Evolutionary conservation across 2,329 filamentous ascomycete species (phyloP), one percentile per base, ranked within the genome.

Genomic region (Hymenoscyphus albidus): DNA sequence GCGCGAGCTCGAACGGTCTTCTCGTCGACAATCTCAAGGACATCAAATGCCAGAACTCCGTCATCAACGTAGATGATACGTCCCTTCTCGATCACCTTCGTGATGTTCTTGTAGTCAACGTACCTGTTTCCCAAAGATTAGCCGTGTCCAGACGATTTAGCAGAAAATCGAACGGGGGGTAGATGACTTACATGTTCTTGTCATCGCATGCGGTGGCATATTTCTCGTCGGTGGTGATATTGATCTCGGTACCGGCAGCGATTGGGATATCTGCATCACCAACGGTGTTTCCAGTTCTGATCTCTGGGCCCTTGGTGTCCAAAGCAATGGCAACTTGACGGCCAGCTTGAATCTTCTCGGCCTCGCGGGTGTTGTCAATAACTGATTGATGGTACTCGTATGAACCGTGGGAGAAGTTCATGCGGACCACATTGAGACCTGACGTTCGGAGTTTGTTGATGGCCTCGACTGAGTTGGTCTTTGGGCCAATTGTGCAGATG

Each of bases 91-190:
- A 99, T 98, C 74, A 99, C 95, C 83, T 96, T 97, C 81, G 94
- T 97, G 81, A 99, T 98, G 85, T 99, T 99, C 88, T 96, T 96
- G 86, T 99, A 98, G 84, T 98, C 94, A 76, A 98, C 90, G 76
- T 93, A 97, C 88, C 91, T 94, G 69, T 18, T 40, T 27, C 27
- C 22, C 13, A 14, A 22, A 44, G 27, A 56, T 70, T 67, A 71
- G 64, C 39, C 31, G 16, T 40, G 16, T 12, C 57, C 55, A 35
- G 10, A 38, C 16, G 18, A 35, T 40, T 10, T 58, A 31, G 42
- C 35, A 56, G 10, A 51, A 40, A 55, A 27, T 18, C 18, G 14
- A 54, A 39, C 6, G 16, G 5, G 38, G 32, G 42, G 12, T 60
- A 35, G 18, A 44, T 61, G 3, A 79, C 89, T 80, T 81, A 96